Base-by-base conservation (phyloP, 1,139 yeast genomes). In the Suhomyces terraborum region DNA sequence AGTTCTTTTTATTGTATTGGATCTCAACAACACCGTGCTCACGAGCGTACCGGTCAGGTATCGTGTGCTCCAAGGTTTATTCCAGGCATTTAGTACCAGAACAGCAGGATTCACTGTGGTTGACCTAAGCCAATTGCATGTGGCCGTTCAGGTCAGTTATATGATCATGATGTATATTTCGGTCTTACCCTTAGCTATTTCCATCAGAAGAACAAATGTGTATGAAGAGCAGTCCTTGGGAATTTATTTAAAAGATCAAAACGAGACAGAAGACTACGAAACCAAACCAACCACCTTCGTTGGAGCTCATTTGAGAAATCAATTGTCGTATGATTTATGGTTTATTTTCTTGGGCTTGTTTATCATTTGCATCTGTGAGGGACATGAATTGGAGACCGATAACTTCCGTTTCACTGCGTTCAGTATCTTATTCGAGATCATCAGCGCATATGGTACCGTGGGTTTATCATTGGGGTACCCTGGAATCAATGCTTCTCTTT, bases 111-210 rank as follows among this genome's bases (percentile, higher is more conserved):
- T 91, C 51, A 54, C 85, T 0, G 83, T 85, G 27, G 77, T 91
- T 23, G 81, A 84, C 60, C 64, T 93, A 31, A 69, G 88, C 4
- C 60, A 64, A 33, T 69, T 93, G 39, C 95, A 91, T 56, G 93
- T 97, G 0, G 95, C 96, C 0, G 87, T 93, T 35, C 96, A 88
- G 61, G 95, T 93, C 30, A 83, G 95, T 55, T 94, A 94, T 61
- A 77, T 89, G 82, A 75, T 93, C 48, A 91, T 93, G 98, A 93
- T 93, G 98, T 93, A 94, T 67, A 88, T 94, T 22, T 91, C 98
- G 5, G 97, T 93, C 36, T 72, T 91, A 57, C 99, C 99, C 0
- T 70, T 93, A 55, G 98, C 98, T 29, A 93, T 93, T 54, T 88
- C 97, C 33, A 89, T 93, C 51, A 82, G 99, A 66, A 79, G 97